Base-by-base conservation (phyloP, 2,329 filamentous ascomycete genomes). In the Exophiala sp. region DNA sequence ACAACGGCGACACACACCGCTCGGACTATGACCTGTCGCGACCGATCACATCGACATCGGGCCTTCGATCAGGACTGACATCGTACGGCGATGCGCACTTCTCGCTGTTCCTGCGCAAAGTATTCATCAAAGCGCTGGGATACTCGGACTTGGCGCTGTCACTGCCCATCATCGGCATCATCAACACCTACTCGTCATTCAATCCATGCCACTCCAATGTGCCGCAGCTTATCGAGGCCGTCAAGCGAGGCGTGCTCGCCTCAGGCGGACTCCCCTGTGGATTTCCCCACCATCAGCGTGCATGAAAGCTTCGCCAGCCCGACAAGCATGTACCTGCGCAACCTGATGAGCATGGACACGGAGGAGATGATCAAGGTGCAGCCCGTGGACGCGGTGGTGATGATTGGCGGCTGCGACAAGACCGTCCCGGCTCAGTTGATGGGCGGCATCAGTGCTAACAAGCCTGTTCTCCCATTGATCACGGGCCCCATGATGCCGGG, bases 341-440 rank as follows among this genome's bases (percentile, higher is more conserved):
- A 88, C 57, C 62, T 88, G 49, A 88, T 88, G 84, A 83, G 80
- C 57, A 86, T 88, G 81, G 85, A 88, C 62, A 88, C 85, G 0
- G 85, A 88, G 64, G 84, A 88, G 69, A 88, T 88, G 84, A 81
- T 87, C 46, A 71, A 72, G 37, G 83, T 83, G 0, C 84, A 88
- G 65, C 84, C 84, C 0, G 73, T 84, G 13, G 84, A 88, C 66
- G 79, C 81, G 0, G 79, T 80, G 8, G 74, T 85, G 11, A 71
- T 84, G 56, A 82, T 87, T 58, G 83, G 83, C 41, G 83, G 84
- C 0, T 88, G 84, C 58, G 84, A 88, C 62, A 88, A 88, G 66
- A 88, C 83, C 0, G 80, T 82, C 0, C 83, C 83, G 0, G 85
- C 84, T 1, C 84, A 88, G 61, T 64, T 88, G 1, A 88, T 88